These are phyloP conservation scores for Pilaira anomala DNA, from an alignment of 192 early-diverging fungal genomes.

Conservation along the genomic window DNA sequence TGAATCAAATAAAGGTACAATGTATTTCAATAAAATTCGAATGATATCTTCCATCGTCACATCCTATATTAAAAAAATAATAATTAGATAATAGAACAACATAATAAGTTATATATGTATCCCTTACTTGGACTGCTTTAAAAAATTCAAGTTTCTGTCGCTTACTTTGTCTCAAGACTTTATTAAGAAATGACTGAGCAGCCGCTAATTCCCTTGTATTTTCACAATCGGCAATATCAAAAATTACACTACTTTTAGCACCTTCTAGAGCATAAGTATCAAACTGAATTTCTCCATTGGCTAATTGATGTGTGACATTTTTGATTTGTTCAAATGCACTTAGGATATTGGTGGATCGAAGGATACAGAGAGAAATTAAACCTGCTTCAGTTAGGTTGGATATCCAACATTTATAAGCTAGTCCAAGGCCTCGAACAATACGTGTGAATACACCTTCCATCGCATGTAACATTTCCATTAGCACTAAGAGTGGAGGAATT, in stretches of 20 bases:
- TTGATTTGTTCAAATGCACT: slow-evolving; percentile 46
- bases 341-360: slow-evolving; percentile 45
- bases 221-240: slow-evolving; percentile 44
- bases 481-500: slow-evolving; percentile 47
- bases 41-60: slow-evolving; percentile 9
- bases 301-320: slow-evolving; percentile 43
- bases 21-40: background rate
- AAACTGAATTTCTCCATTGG: slow-evolving; percentile 26
- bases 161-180: slow-evolving; percentile 42
- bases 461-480: slow-evolving; percentile 48
- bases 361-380: slow-evolving; percentile 43
- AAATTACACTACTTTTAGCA: slow-evolving; percentile 55
- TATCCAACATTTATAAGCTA: slow-evolving; percentile 48
- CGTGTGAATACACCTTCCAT: slow-evolving; percentile 58
- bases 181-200: slow-evolving; percentile 44
- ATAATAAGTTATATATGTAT: background rate
- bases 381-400: slow-evolving; percentile 41
- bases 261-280: slow-evolving; percentile 46
- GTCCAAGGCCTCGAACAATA: slow-evolving; percentile 51
- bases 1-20: slow-evolving; percentile 8
- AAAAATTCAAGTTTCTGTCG: slow-evolving; percentile 22
- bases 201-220: slow-evolving; percentile 35
- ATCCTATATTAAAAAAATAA: background rate
- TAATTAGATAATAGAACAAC: too few relatives aligned
- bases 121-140: slow-evolving; percentile 1